A percentile compares a stretch with the other conserved stretches of the same genome.
phyloP scores from a whole-genome alignment of 2,329 filamentous ascomycete genomes.

The Penicillium polonicum region DNA sequence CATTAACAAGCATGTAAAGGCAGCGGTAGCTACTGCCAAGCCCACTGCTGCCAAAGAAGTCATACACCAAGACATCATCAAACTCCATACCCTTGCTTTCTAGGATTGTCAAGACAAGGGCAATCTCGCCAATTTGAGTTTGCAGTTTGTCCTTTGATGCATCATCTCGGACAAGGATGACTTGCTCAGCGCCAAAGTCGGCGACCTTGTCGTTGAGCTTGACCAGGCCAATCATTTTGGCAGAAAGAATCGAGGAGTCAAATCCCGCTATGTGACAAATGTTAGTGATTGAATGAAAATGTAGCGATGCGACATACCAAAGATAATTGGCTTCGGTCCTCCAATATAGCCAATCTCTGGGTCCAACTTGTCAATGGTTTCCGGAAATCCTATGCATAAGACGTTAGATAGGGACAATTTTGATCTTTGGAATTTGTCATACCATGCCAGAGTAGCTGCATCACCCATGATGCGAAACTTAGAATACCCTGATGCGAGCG shows the following conservation, averaged over 20 bases:
- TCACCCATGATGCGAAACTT: conserved; percentile 32
- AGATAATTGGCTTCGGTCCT: conserved; percentile 26
- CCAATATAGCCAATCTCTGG: conserved; percentile 29
- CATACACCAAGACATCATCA: conserved; percentile 35
- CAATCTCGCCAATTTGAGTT: conserved; percentile 26
- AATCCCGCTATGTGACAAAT: conserved; percentile 13
- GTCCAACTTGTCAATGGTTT: conserved; percentile 32
- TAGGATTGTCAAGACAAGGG: conserved; percentile 33
- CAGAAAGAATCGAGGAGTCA: conserved; percentile 20
- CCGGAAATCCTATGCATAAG: conserved; percentile 24
- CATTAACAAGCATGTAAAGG: conserved; percentile 14
- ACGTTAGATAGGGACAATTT: neutral
- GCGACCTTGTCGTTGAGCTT: conserved; percentile 22
- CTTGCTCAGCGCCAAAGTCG: conserved; percentile 37
- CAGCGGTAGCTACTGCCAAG: conserved; percentile 24
- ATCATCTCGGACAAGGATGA: conserved; percentile 37
- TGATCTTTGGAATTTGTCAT: neutral
- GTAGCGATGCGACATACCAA: conserved; percentile 15
- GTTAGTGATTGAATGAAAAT: conserved; percentile 4
- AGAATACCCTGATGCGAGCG: conserved; percentile 38
- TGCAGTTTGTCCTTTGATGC: conserved; percentile 24
- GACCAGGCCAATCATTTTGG: conserved; percentile 23
- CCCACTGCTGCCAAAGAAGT: conserved; percentile 29
- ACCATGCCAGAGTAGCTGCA: conserved; percentile 31
- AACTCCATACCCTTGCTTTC: conserved; percentile 41